phyloP scores from a whole-genome alignment of 2,329 filamentous ascomycete genomes.

The Diaporthe caulivora region DNA sequence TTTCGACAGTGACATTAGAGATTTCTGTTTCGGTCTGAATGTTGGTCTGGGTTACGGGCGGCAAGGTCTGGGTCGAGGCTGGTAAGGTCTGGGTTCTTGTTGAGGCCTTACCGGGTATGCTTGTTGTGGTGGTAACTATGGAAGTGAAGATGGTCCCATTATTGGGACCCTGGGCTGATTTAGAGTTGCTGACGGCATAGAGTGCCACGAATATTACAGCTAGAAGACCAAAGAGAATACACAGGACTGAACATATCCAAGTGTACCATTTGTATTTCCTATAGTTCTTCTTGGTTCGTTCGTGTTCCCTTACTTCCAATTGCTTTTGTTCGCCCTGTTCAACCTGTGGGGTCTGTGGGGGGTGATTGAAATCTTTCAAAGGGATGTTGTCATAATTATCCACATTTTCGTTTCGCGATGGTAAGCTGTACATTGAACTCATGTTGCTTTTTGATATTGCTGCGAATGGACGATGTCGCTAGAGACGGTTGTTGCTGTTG shows the following conservation, averaged over 20 bases:
- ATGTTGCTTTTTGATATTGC: neutral
- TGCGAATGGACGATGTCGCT: too few species aligned
- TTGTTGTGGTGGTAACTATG: conserved; percentile 7
- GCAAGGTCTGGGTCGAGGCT: neutral
- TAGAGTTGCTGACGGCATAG: neutral
- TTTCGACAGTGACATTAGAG: neutral
- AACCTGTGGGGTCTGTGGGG: neutral
- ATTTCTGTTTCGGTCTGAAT: neutral
- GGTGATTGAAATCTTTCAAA: neutral
- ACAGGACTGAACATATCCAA: too few species aligned
- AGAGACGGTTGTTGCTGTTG: too few species aligned
- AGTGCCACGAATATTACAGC: neutral
- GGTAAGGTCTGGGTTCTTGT: conserved; percentile 3
- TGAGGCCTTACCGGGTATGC: neutral
- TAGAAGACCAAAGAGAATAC: neutral
- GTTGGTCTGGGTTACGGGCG: conserved; percentile 5
- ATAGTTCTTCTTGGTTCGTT: neutral
- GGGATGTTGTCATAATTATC: neutral
- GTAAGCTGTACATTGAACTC: conserved; percentile 13
- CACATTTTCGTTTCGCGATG: neutral
- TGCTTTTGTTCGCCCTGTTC: neutral
- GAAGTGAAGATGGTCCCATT: neutral
- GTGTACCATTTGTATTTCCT: neutral
- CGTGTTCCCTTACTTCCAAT: neutral
- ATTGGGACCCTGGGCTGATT: neutral